Conservation (phyloP, 768 basidiomycete genomes). For the Galerina sulciceps region DNA sequence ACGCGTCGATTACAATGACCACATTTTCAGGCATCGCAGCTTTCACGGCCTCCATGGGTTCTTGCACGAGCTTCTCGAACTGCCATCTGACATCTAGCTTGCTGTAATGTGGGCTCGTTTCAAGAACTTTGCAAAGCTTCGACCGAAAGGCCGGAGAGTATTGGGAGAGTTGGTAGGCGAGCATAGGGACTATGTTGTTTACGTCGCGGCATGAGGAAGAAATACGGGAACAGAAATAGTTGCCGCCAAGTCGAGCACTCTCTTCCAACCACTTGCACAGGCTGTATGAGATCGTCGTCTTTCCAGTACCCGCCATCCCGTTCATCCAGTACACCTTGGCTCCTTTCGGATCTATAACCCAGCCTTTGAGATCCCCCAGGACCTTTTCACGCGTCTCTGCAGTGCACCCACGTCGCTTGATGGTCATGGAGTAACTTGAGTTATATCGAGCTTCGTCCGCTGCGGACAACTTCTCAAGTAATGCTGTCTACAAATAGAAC, state of each 20-base stretch:
- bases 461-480: no score
- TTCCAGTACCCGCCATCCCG: constrained; percentile 9
- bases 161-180: constrained; percentile 4
- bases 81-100: not conserved
- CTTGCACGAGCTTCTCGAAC: not conserved
- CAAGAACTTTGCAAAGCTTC: not conserved
- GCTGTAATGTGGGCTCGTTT: not conserved
- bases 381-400: no score
- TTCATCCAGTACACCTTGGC: no score
- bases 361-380: no score
- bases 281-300: not conserved
- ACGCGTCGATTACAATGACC: constrained; percentile 1
- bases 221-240: not conserved
- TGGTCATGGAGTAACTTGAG: no score
- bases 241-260: not conserved
- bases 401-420: no score
- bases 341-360: no score
- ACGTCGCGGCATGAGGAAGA: constrained; percentile 1
- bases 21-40: not conserved
- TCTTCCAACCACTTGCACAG: not conserved
- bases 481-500: no score
- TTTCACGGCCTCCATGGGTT: not conserved
- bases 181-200: constrained; percentile 1
- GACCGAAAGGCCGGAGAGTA: constrained; percentile 1
- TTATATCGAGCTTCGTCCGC: no score